Evolutionary conservation across 2,329 filamentous ascomycete species (phyloP).

Genomic region (Beauveria bassiana): DNA sequence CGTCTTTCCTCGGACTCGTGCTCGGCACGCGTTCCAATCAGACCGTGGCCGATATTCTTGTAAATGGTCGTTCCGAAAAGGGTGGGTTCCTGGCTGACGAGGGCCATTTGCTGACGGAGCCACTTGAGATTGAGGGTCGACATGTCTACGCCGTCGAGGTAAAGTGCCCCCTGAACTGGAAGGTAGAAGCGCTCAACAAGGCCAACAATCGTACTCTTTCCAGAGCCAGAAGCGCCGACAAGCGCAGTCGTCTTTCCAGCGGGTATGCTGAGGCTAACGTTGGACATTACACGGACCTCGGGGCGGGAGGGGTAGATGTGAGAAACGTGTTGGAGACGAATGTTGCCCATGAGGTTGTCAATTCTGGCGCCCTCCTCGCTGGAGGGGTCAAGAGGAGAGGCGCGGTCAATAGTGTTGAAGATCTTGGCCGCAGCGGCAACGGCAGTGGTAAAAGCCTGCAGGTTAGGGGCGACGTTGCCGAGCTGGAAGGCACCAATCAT

Average conservation of each 20-base stretch:
- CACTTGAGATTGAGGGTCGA: constrained; percentile 77
- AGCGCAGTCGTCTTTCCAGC: constrained; percentile 89
- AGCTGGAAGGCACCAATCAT: constrained; percentile 91
- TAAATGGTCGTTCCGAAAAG: constrained; percentile 86
- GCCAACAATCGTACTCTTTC: constrained; percentile 91
- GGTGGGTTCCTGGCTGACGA: constrained; percentile 89
- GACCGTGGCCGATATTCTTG: constrained; percentile 81
- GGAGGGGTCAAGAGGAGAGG: constrained; percentile 74
- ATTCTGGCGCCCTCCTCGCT: constrained; percentile 63
- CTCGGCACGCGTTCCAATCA: constrained; percentile 78
- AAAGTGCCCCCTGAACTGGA: constrained; percentile 70
- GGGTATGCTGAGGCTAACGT: constrained; percentile 70
- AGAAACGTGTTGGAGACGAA: constrained; percentile 75
- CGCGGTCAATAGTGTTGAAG: constrained; percentile 84
- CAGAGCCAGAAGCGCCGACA: constrained; percentile 88
- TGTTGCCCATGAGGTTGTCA: constrained; percentile 64
- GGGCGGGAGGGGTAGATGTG: constrained; percentile 93
- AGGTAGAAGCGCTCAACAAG: constrained; percentile 92
- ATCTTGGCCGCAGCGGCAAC: constrained; percentile 85
- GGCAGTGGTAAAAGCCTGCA: constrained; percentile 77
- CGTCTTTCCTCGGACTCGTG: constrained; percentile 57
- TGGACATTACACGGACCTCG: constrained; percentile 81
- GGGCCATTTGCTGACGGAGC: constrained; percentile 84
- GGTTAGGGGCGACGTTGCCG: constrained; percentile 77
- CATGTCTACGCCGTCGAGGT: constrained; percentile 77